phyloP scores from a whole-genome alignment of 129 eudicot genomes.

The Tagetes erecta region DNA sequence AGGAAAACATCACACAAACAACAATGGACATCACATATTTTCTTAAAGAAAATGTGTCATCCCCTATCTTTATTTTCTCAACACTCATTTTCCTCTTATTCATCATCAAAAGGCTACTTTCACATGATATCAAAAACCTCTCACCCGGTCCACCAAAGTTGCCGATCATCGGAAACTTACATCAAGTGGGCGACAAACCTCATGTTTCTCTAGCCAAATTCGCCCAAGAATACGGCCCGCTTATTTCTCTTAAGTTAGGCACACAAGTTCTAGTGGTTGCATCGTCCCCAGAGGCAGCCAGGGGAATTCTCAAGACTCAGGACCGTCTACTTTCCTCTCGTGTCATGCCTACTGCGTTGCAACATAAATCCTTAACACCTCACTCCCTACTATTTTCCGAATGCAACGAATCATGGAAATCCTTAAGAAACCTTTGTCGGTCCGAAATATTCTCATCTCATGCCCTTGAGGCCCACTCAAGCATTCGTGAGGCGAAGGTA shows the following conservation, averaged over 20 bases:
- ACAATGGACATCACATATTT: constrained; percentile 17
- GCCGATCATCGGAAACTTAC: constrained; percentile 39
- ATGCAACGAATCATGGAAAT: constrained; percentile 33
- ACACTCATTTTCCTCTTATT: constrained; percentile 9
- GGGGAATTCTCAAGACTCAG: constrained; percentile 41
- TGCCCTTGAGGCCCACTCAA: constrained; percentile 31
- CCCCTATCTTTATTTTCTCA: constrained; percentile 8
- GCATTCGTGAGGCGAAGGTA: constrained; percentile 17
- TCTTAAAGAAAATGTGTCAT: neutral
- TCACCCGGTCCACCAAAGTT: constrained; percentile 40
- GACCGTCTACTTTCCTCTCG: constrained; percentile 36
- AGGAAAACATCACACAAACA: neutral
- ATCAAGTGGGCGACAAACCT: constrained; percentile 25
- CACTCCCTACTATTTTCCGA: constrained; percentile 24
- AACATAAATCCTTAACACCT: neutral
- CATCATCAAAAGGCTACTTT: constrained; percentile 13
- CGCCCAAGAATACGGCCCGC: constrained; percentile 32
- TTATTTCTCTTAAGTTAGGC: constrained; percentile 37
- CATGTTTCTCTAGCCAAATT: constrained; percentile 29
- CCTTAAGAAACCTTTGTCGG: constrained; percentile 15
- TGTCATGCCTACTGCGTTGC: constrained; percentile 17
- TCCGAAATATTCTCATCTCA: constrained; percentile 23
- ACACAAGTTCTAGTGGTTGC: constrained; percentile 33
- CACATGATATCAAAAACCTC: constrained; percentile 18
- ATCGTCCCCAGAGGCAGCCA: constrained; percentile 39